Evolutionary conservation across 352 stramenopile species (phyloP), one percentile per base, ranked within the genome.

Genomic region (Globisporangium paddicum): DNA sequence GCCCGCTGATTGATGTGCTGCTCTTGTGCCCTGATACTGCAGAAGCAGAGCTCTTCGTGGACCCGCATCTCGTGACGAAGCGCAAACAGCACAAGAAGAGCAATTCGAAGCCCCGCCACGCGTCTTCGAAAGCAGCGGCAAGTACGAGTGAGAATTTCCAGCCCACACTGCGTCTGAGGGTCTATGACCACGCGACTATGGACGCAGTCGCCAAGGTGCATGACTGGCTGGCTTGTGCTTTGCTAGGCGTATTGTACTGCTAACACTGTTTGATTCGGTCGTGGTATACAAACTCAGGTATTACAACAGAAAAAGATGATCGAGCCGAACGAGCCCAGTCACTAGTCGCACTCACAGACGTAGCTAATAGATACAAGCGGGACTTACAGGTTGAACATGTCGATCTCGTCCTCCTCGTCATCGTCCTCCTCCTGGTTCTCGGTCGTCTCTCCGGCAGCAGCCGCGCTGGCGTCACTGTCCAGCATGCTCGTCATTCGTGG

Each of bases 1-100:
- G n/a, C n/a, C n/a, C n/a, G n/a, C n/a, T n/a, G n/a, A n/a, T n/a
- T n/a, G n/a, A n/a, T n/a, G n/a, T n/a, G n/a, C n/a, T n/a, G n/a
- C n/a, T n/a, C n/a, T n/a, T n/a, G n/a, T n/a, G n/a, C n/a, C n/a
- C n/a, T 34, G 54, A 3, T 37, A 38, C 25, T 41, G 37, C 35
- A 86, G 76, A 86, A 50, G 76, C 74, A 5, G 74, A 86, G 56
- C 49, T 84, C 28, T 69, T 77, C 30, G 59, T 86, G 44, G 76
- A 86, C 44, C 69, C 71, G 47, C 64, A 77, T 10, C 57, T 68
- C 14, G 62, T 61, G 3, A 9, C 26, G 9, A 38, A 55, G 44
- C 60, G 41, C 52, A 62, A 45, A 18, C 26, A 52, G 21, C 35
- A 26, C 50, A 60, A 25, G 21, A 60, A 25, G 21, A 19, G 28